Percentiles rank a stretch among this genome's conserved stretches.
Evolutionary conservation across 345 rosid genomes (phyloP).

Genomic region (Rhodamnia argentea): DNA sequence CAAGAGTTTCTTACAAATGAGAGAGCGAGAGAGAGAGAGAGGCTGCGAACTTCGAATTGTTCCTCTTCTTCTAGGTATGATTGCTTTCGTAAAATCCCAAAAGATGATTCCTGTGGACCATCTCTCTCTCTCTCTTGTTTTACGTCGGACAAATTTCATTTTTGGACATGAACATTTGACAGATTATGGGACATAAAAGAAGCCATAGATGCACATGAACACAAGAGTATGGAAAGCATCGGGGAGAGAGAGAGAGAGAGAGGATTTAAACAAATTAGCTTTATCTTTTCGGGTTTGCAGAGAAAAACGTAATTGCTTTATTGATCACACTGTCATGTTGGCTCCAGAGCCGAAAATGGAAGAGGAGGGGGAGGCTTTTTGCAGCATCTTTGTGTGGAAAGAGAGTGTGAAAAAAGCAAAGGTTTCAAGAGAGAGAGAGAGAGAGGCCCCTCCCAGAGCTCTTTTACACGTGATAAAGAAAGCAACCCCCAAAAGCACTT

Average conservation of each 20-base stretch:
- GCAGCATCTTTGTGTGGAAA: not conserved
- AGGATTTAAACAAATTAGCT: not conserved
- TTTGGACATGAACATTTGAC: not conserved
- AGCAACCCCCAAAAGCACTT: constrained; percentile 66
- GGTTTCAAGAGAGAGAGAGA: constrained; percentile 1
- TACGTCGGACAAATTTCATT: not conserved
- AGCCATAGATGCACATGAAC: not conserved
- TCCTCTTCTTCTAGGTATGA: constrained; percentile 51
- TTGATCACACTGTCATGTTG: constrained; percentile 35
- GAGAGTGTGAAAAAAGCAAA: not conserved
- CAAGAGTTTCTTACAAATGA: not conserved
- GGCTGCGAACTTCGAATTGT: constrained; percentile 69
- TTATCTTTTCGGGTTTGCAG: not conserved
- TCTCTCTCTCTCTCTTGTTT: not conserved
- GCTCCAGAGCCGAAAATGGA: constrained; percentile 14
- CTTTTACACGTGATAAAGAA: constrained; percentile 97
- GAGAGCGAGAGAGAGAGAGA: not conserved
- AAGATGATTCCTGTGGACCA: constrained; percentile 15
- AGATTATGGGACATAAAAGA: not conserved
- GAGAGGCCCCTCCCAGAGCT: not conserved
- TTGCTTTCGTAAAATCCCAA: constrained; percentile 30
- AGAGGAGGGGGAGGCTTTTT: constrained; percentile 1
- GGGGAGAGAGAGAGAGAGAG: not conserved
- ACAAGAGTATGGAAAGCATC: not conserved
- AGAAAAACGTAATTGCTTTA: constrained; percentile 8